Evolutionary conservation across 2,329 filamentous ascomycete species (phyloP), one percentile per base, ranked within the genome.

Genomic region (Aspergillus floridensis): DNA sequence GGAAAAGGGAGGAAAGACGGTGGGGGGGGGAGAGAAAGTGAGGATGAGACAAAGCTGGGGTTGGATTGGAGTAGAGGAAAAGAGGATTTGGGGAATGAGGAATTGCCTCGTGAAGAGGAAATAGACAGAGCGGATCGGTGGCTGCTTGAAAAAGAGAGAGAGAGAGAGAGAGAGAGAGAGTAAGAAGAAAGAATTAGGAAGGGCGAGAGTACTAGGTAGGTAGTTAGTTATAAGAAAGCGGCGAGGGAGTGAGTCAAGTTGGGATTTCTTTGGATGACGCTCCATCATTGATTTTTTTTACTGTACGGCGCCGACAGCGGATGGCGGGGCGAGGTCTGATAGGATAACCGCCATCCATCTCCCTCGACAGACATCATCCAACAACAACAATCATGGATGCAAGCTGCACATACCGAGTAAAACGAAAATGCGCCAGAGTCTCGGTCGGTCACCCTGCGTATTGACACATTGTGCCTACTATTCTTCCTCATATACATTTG

Each of bases 301-400:
- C 14, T 35, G 38, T 61, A 51, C 49, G 31, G 32, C 57, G 59
- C 63, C 63, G 63, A 64, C 60, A 61, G 62, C 63, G 63, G 63
- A 59, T 56, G 49, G 49, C 58, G 54, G 49, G 38, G 44, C 49
- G 44, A 5, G 11, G 16, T 44, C 41, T 61, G 47, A 57, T 59
- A 47, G 19, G 16, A 32, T 16, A 5, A 44, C 6, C 16, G 32
- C 32, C 32, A 5, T 35, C 32, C 32, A 5, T 35, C 11, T 12
- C 11, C 32, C 32, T 35, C 32, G 32, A 22, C 22, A 22, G 22
- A 35, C 32, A 35, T 35, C 32, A 35, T 35, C 32, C 12, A 12
- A 35, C 32, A 35, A 10, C 32, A 12, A 35, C 32, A 35, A 12
- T 12, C 31, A 32, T 32, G 7, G 31, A 10, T 32, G 11, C 2